phyloP scores from a whole-genome alignment of 768 basidiomycete genomes.

The Butyriboletus loyo region DNA sequence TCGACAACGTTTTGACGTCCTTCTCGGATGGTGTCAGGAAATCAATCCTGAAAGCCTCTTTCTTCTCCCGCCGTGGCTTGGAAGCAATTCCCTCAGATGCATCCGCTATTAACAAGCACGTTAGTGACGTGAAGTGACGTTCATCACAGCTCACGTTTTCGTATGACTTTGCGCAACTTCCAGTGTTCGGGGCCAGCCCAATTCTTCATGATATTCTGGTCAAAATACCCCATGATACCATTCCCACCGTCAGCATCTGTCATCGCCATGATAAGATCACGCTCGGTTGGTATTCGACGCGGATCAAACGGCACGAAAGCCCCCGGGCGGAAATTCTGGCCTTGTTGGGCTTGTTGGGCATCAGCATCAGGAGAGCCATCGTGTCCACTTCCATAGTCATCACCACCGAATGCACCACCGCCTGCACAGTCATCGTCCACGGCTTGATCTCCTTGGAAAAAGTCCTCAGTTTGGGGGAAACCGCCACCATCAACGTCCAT shows the following conservation, averaged over 20 bases:
- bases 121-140: neutral
- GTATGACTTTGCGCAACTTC: slow-evolving; percentile 84
- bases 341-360: slow-evolving; percentile 40
- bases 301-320: slow-evolving; percentile 83
- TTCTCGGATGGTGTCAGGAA: slow-evolving; percentile 63
- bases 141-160: slow-evolving; percentile 55
- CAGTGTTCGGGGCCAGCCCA: slow-evolving; percentile 99
- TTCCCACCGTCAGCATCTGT: slow-evolving; percentile 58
- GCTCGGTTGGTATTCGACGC: slow-evolving; percentile 65
- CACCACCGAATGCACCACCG: slow-evolving; percentile 39
- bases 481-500: slow-evolving; percentile 43
- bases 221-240: slow-evolving; percentile 83
- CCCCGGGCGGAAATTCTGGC: slow-evolving; percentile 40
- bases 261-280: slow-evolving; percentile 87
- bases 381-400: slow-evolving; percentile 39
- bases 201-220: slow-evolving; percentile 81
- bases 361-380: slow-evolving; percentile 44
- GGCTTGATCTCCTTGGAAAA: slow-evolving; percentile 63
- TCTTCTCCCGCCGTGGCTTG: slow-evolving; percentile 64
- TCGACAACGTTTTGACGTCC: slow-evolving; percentile 55
- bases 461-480: slow-evolving; percentile 52
- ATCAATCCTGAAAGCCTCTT: slow-evolving; percentile 81
- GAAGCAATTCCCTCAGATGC: slow-evolving; percentile 48
- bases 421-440: slow-evolving; percentile 46
- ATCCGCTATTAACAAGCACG: slow-evolving; percentile 36